These are phyloP conservation scores for Fusarium secorum DNA, from an alignment of 2,329 filamentous ascomycete genomes.

Conservation along the genomic window DNA sequence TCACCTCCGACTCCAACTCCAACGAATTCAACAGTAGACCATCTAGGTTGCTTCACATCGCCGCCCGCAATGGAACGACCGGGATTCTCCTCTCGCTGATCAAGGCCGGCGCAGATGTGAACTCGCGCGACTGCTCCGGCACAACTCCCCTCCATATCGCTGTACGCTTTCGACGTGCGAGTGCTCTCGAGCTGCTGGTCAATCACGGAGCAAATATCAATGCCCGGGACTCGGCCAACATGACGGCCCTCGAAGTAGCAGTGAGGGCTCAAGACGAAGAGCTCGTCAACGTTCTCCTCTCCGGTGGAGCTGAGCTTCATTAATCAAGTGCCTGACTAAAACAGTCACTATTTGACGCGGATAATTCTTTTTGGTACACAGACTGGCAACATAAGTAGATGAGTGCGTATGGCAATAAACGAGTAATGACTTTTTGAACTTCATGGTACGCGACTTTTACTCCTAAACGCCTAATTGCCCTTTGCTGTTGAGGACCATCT, in stretches of 20 bases:
- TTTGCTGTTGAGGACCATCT: neutral
- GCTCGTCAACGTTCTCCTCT: neutral
- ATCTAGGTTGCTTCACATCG: neutral
- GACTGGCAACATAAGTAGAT: neutral
- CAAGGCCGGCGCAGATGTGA: neutral
- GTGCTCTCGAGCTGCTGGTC: neutral
- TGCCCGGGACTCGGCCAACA: neutral
- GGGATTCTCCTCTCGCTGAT: neutral
- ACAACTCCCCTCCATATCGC: neutral
- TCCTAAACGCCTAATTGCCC: neutral
- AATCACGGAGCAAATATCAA: neutral
- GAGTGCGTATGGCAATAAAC: neutral
- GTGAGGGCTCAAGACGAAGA: neutral
- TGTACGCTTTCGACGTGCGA: neutral
- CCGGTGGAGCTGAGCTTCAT: neutral
- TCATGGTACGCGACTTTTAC: neutral
- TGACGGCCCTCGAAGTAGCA: neutral
- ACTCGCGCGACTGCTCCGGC: neutral
- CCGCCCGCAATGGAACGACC: neutral
- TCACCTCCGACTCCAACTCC: neutral
- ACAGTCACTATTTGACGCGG: neutral
- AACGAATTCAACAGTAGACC: neutral
- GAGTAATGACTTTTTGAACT: neutral
- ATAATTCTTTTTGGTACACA: neutral
- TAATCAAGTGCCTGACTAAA: neutral